phyloP scores from a whole-genome alignment of 495 filamentous ascomycete genomes.

The Penicillium angulare region DNA sequence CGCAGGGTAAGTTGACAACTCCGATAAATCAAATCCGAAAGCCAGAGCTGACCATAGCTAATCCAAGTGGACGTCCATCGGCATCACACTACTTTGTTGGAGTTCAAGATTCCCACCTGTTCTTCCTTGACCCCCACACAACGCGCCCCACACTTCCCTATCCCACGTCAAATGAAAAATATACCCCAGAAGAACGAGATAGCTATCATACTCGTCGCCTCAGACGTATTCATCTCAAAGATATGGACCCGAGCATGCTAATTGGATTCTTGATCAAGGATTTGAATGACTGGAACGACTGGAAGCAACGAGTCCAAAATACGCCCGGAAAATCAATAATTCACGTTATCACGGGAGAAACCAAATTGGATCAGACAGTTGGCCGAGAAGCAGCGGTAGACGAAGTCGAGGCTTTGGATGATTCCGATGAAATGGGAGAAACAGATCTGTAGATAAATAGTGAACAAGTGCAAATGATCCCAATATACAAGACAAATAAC shows the following conservation, averaged over 20 bases:
- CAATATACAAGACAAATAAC: neutral
- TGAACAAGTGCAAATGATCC: neutral
- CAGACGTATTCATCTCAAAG: constrained; percentile 75
- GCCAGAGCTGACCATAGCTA: constrained; percentile 1
- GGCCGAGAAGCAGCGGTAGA: constrained; percentile 75
- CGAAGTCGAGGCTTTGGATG: constrained; percentile 84
- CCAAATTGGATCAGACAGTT: constrained; percentile 54
- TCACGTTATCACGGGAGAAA: constrained; percentile 62
- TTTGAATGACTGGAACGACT: constrained; percentile 79
- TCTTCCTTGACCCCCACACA: constrained; percentile 92
- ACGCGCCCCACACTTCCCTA: constrained; percentile 68
- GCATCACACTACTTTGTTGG: constrained; percentile 97
- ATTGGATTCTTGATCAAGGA: constrained; percentile 90
- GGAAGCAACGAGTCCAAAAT: constrained; percentile 66
- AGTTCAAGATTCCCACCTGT: constrained; percentile 83
- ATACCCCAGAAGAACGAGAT: constrained; percentile 69
- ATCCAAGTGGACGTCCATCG: constrained; percentile 73
- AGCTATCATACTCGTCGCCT: constrained; percentile 86
- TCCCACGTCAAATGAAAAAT: constrained; percentile 47
- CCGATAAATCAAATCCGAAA: neutral
- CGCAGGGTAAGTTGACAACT: constrained; percentile 67
- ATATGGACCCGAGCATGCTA: constrained; percentile 99
- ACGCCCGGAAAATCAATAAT: constrained; percentile 81
- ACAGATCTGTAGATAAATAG: neutral
- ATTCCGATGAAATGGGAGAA: constrained; percentile 52